Evolutionary conservation across 371 early-diverging fungal genomes (phyloP).

Genomic region (Actinomortierella ambigua): DNA sequence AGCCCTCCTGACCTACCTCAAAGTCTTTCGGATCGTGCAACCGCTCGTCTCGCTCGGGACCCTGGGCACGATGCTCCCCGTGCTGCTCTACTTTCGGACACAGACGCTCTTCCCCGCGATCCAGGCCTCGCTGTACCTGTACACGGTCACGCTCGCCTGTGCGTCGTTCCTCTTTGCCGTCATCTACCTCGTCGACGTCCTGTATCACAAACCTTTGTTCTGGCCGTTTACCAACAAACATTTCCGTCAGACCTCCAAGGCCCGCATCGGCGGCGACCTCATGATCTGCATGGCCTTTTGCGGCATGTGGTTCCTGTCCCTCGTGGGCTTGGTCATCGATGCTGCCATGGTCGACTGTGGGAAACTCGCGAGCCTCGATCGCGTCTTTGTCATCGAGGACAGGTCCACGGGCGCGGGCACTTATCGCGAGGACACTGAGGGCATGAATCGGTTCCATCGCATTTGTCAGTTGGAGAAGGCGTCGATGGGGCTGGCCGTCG

Average conservation of each 20-base stretch:
- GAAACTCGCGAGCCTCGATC: slow-evolving; percentile 13
- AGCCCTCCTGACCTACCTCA: slow-evolving; percentile 31
- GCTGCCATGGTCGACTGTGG: slow-evolving; percentile 37
- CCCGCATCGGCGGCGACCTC: slow-evolving; percentile 38
- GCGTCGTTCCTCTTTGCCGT: slow-evolving; percentile 35
- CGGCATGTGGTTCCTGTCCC: slow-evolving; percentile 41
- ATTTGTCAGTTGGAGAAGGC: slow-evolving; percentile 41
- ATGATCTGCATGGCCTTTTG: slow-evolving; percentile 43
- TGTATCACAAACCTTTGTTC: slow-evolving; percentile 37
- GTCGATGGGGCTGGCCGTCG: slow-evolving; percentile 24
- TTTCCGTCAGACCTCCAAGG: slow-evolving; percentile 31
- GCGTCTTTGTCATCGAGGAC: slow-evolving; percentile 16
- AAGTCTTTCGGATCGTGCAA: slow-evolving; percentile 35
- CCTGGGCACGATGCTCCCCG: slow-evolving; percentile 37
- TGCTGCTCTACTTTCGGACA: slow-evolving; percentile 27
- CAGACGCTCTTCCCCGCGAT: slow-evolving; percentile 45
- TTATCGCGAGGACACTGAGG: too few species aligned
- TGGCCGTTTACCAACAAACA: slow-evolving; percentile 43
- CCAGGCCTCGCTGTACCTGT: slow-evolving; percentile 41
- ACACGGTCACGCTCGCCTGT: slow-evolving; percentile 31
- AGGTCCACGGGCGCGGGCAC: background rate
- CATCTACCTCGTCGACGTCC: slow-evolving; percentile 38
- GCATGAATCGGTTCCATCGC: slow-evolving; percentile 7
- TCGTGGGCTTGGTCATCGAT: slow-evolving; percentile 36
- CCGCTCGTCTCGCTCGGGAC: slow-evolving; percentile 26